These are phyloP conservation scores for Fragaria iinumae DNA, from an alignment of 306 rosid species.

Conservation along the genomic window DNA sequence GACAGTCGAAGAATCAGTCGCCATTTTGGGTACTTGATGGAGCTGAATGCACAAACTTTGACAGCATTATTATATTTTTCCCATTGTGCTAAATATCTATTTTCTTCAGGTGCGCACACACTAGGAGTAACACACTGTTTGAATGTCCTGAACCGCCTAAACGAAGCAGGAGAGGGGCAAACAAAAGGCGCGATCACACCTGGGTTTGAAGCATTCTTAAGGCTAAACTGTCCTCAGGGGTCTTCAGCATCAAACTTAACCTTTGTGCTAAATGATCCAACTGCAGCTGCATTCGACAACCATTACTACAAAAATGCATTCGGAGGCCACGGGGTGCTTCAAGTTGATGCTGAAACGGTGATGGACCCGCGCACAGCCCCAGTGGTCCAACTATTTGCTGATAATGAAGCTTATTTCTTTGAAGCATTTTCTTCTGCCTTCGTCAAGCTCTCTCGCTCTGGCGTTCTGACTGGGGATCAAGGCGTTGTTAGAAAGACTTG, in stretches of 20 bases:
- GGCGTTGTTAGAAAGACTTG: conserved; percentile 31
- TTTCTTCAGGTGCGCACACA: conserved; percentile 27
- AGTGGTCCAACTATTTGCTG: conserved; percentile 9
- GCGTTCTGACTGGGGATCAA: conserved; percentile 27
- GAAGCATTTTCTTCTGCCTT: conserved; percentile 33
- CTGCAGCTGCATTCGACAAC: conserved; percentile 26
- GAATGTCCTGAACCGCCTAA: conserved; percentile 23
- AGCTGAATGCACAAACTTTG: not conserved
- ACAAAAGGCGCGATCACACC: conserved; percentile 19
- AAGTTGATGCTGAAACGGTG: conserved; percentile 34
- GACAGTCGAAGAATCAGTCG: conserved; percentile 35
- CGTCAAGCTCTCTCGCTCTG: conserved; percentile 33
- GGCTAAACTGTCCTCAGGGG: conserved; percentile 24
- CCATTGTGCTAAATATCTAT: not conserved
- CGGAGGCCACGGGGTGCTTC: conserved; percentile 30
- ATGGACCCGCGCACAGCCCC: conserved; percentile 26
- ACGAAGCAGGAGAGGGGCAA: conserved; percentile 8
- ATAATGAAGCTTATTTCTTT: conserved; percentile 26
- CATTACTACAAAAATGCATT: conserved; percentile 25
- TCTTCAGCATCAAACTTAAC: conserved; percentile 20
- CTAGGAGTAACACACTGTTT: conserved; percentile 34
- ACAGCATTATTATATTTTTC: not conserved
- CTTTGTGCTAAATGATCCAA: conserved; percentile 33
- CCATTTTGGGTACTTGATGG: conserved; percentile 22
- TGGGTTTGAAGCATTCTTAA: conserved; percentile 27